phyloP scores from a whole-genome alignment of 768 basidiomycete species.

The Boletus rufocinnamomeus region DNA sequence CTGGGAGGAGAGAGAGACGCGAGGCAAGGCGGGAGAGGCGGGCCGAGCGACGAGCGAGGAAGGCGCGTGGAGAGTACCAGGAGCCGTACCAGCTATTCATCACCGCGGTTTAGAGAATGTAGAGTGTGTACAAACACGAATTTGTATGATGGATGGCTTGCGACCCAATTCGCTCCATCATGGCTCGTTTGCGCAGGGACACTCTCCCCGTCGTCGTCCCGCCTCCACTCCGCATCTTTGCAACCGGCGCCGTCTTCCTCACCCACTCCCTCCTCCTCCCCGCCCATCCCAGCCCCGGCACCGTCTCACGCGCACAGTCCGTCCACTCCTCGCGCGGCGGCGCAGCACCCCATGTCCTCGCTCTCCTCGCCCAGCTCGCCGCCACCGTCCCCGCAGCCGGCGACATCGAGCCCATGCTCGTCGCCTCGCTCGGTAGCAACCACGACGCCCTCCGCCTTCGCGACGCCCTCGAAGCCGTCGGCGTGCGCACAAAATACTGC shows the following conservation, averaged over 20 bases:
- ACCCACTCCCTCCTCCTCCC: conserved; percentile 71
- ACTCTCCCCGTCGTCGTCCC: conserved; percentile 21
- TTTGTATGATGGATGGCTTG: not conserved
- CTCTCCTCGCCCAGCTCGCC: conserved; percentile 68
- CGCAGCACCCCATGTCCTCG: conserved; percentile 67
- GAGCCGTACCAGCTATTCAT: conserved; percentile 29
- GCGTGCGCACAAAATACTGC: conserved; percentile 71
- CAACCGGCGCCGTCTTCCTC: conserved; percentile 78
- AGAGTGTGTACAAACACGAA: too few relatives aligned
- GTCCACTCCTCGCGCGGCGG: conserved; percentile 71
- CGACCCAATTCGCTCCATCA: conserved; percentile 8
- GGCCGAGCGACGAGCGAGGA: conserved; percentile 21
- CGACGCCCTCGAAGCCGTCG: conserved; percentile 62
- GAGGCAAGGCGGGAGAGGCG: conserved; percentile 12
- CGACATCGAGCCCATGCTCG: conserved; percentile 54
- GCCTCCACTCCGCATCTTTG: conserved; percentile 61
- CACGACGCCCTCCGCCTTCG: conserved; percentile 66
- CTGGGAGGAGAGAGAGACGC: conserved; percentile 18
- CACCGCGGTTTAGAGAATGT: not conserved
- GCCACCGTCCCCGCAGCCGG: conserved; percentile 29
- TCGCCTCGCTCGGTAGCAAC: conserved; percentile 74
- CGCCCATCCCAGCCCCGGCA: conserved; percentile 56
- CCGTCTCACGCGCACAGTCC: conserved; percentile 68
- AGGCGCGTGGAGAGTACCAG: conserved; percentile 15
- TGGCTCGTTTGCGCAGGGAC: conserved; percentile 34